phyloP scores from a whole-genome alignment of 371 early-diverging fungal species.

The Zopfochytrium polystomum region DNA sequence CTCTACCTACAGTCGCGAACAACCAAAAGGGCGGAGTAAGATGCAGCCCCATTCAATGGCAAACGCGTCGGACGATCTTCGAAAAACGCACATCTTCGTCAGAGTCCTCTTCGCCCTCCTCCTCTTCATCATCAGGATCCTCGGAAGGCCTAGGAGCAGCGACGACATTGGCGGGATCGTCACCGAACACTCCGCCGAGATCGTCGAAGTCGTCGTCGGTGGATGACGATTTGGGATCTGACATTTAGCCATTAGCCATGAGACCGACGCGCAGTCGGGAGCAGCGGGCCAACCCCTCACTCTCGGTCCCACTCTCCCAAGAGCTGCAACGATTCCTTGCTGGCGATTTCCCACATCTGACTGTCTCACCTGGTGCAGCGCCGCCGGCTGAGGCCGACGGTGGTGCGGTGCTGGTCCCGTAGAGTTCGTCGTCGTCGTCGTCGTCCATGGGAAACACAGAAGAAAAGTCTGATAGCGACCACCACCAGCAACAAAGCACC shows the following conservation, averaged over 20 bases:
- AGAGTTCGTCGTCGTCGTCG: constrained; percentile 7
- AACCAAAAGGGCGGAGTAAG: constrained; percentile 4
- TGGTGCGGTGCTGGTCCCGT: neutral
- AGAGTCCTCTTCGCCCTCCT: no score
- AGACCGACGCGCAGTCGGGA: constrained; percentile 7
- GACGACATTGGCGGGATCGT: constrained; percentile 17
- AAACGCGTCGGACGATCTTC: neutral
- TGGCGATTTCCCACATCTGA: neutral
- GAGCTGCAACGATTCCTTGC: no score
- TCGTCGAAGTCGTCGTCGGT: constrained; percentile 6
- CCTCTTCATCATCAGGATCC: no score
- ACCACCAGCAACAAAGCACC: no score
- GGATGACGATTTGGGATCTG: no score
- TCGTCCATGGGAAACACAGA: constrained; percentile 13
- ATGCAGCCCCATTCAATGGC: neutral
- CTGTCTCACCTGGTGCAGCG: neutral
- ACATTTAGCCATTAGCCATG: no score
- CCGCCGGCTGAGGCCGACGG: neutral
- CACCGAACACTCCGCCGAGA: constrained; percentile 10
- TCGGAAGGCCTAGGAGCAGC: neutral
- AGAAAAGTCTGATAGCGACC: no score
- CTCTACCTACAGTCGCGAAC: constrained; percentile 30
- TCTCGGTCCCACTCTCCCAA: neutral
- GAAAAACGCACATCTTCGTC: neutral
- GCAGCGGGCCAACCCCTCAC: neutral